Conservation (phyloP, 2,329 filamentous ascomycete species). For the Colletotrichum sidae region DNA sequence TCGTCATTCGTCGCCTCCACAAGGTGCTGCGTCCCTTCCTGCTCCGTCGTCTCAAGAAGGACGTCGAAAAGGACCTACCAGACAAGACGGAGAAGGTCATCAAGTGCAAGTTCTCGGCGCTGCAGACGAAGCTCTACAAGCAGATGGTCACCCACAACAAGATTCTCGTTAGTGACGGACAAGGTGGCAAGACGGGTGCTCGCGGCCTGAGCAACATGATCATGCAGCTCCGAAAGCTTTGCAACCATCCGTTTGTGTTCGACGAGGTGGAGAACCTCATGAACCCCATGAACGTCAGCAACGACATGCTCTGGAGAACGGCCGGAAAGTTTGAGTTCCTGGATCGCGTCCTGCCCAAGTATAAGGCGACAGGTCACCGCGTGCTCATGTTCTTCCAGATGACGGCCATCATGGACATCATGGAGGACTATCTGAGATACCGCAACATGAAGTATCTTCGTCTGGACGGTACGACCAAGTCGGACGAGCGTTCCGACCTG, state of each 20-base stretch:
- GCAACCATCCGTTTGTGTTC: slow-evolving; percentile 99
- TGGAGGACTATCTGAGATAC: slow-evolving; percentile 96
- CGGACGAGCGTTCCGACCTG: slow-evolving; percentile 94
- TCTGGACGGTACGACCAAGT: slow-evolving; percentile 96
- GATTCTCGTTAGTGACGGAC: slow-evolving; percentile 92
- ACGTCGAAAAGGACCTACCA: slow-evolving; percentile 97
- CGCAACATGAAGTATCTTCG: slow-evolving; percentile 88
- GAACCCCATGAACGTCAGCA: slow-evolving; percentile 89
- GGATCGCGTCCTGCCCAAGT: slow-evolving; percentile 93
- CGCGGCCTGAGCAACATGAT: slow-evolving; percentile 99
- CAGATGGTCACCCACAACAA: slow-evolving; percentile 97
- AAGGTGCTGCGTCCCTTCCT: slow-evolving; percentile 98
- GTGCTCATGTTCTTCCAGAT: slow-evolving; percentile 99
- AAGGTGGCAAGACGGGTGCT: slow-evolving; percentile 93
- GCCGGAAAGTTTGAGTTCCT: slow-evolving; percentile 97
- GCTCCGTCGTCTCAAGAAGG: slow-evolving; percentile 97
- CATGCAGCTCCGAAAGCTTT: slow-evolving; percentile 98
- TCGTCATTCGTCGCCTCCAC: slow-evolving; percentile 97
- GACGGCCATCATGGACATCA: slow-evolving; percentile 99
- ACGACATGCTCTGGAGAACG: slow-evolving; percentile 94
- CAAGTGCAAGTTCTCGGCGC: slow-evolving; percentile 97
- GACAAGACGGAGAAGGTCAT: slow-evolving; percentile 99
- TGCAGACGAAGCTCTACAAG: slow-evolving; percentile 95
- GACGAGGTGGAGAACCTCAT: slow-evolving; percentile 98
- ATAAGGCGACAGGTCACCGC: slow-evolving; percentile 89